A percentile compares a stretch with the other conserved stretches of the same genome.
Evolutionary conservation across 345 rosid genomes (phyloP).

Genomic region (Durio zibethinus): DNA sequence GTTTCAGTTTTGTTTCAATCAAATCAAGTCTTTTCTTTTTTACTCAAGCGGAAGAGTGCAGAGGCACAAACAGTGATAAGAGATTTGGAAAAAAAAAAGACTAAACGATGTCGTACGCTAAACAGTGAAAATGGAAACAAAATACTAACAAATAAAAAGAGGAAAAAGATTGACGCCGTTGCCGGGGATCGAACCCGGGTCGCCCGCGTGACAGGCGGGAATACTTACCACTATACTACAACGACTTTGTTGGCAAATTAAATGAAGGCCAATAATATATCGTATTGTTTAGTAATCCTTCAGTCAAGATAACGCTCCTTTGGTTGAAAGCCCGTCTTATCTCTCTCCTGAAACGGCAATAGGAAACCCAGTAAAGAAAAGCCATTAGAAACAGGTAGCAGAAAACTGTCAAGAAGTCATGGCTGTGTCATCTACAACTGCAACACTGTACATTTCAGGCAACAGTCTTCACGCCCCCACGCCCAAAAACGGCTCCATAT

Average conservation of each 20-base stretch:
- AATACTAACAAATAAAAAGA: neutral
- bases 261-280: too few relatives aligned
- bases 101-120: neutral
- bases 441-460: conserved; percentile 21
- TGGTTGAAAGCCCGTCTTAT: neutral
- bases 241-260: conserved; percentile 33
- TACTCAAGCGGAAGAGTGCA: neutral
- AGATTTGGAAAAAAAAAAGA: neutral
- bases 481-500: neutral
- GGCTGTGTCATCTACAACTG: conserved; percentile 20
- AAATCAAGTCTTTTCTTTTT: neutral
- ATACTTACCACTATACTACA: conserved; percentile 96
- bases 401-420: neutral
- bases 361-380: neutral
- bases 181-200: conserved; percentile 99
- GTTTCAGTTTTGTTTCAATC: neutral
- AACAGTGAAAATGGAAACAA: neutral
- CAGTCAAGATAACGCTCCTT: neutral
- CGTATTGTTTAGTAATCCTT: neutral
- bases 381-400: neutral
- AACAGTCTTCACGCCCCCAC: neutral
- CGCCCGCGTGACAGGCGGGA: conserved; percentile 98
- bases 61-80: neutral
- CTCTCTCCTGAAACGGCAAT: neutral
- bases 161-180: conserved; percentile 41